These are phyloP conservation scores for Monosporascus sp. DNA, from an alignment of 2,329 filamentous ascomycete genomes.

Conservation along the genomic window DNA sequence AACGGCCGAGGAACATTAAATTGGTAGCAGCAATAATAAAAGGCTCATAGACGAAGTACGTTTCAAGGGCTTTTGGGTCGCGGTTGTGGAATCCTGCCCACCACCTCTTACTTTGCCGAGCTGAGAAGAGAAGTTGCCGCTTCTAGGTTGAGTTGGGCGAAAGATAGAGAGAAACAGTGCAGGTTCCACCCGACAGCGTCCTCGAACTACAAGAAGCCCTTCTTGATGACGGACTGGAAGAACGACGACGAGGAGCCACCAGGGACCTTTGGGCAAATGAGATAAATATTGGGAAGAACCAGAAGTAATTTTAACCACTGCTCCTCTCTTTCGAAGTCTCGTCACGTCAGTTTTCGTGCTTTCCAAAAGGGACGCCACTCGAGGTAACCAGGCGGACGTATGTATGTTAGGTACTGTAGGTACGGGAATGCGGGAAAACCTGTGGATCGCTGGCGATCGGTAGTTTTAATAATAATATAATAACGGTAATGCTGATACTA, in stretches of 20 bases:
- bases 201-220: not conserved
- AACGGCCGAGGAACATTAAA: not conserved
- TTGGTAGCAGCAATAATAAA: not conserved
- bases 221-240: not conserved
- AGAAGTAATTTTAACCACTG: too few relatives aligned
- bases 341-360: too few relatives aligned
- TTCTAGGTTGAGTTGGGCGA: not conserved
- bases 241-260: not conserved
- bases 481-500: not conserved
- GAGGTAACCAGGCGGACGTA: too few relatives aligned
- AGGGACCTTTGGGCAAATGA: too few relatives aligned
- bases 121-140: not conserved
- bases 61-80: not conserved
- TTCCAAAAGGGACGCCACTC: too few relatives aligned
- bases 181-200: not conserved
- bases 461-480: not conserved
- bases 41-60: not conserved
- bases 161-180: not conserved
- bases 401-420: too few relatives aligned
- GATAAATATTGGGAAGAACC: too few relatives aligned
- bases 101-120: not conserved
- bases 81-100: not conserved
- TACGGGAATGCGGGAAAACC: not conserved
- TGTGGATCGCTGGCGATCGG: not conserved
- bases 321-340: too few relatives aligned